phyloP scores from a whole-genome alignment of 768 basidiomycete genomes.

The Inosperma sp. region DNA sequence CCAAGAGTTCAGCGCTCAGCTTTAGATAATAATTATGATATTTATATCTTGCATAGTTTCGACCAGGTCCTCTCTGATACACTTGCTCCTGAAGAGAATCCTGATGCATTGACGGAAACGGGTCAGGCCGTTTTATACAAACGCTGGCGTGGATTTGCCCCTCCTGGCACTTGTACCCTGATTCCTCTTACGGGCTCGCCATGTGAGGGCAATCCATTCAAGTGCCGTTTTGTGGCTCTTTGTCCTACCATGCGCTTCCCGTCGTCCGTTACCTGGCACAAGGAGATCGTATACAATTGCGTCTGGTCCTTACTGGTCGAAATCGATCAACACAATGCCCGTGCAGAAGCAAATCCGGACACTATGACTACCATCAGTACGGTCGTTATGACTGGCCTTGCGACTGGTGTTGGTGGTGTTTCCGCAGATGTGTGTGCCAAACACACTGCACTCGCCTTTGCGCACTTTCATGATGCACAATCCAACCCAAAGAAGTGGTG shows the following conservation, averaged over 20 bases:
- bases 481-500: conserved; percentile 13
- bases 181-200: conserved; percentile 17
- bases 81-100: conserved; percentile 10
- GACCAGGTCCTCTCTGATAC: conserved; percentile 16
- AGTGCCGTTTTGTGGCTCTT: conserved; percentile 21
- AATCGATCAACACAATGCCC: conserved; percentile 13
- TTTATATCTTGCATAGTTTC: conserved; percentile 14
- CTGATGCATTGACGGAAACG: conserved; percentile 11
- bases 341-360: not conserved
- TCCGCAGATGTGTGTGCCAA: conserved; percentile 16
- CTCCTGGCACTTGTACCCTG: conserved; percentile 27
- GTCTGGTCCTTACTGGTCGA: conserved; percentile 24
- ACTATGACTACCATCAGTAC: conserved; percentile 9
- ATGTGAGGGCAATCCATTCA: conserved; percentile 15
- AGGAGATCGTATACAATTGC: conserved; percentile 25
- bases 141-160: conserved; percentile 24
- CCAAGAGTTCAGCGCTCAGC: not conserved
- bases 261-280: conserved; percentile 22
- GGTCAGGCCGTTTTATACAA: conserved; percentile 20
- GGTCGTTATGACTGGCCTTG: conserved; percentile 19
- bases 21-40: too few species aligned
- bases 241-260: conserved; percentile 29
- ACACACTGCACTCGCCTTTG: conserved; percentile 19
- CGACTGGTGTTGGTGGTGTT: conserved; percentile 14
- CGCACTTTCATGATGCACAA: conserved; percentile 13